Base-by-base conservation (phyloP, 805 yeast species). In the Saturnispora hagleri region DNA sequence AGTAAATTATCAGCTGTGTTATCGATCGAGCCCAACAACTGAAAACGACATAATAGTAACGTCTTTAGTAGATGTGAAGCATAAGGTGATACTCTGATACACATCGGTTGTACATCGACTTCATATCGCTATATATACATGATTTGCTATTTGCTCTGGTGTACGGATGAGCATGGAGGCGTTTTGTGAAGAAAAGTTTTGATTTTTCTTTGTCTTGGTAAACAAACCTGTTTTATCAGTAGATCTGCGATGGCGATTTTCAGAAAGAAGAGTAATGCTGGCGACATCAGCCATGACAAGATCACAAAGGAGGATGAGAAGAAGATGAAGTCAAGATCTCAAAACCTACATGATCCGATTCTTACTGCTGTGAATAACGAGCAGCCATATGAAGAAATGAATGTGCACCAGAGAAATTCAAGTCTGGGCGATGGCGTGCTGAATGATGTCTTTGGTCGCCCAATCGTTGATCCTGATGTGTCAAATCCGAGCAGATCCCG, bases 401-500 rank as follows among this genome's bases (percentile, higher is more conserved):
- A 65, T 51, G 60, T 58, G 27, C 73, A 69, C 52, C 64, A 64
- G 43, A 62, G 72, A 60, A 62, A 57, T 48, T 58, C 68, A 7
- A 67, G 71, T 20, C 52, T 67, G 48, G 62, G 67, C 43, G 62
- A 62, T 26, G 81, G 82, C 28, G 73, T 72, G 42, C 63, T 81
- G 60, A 79, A 79, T 59, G 99, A 93, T 66, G 81, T 88, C 43
- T 91, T 90, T 67, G 99, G 99, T 20, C 78, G 79, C 53, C 80
- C 84, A 6, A 93, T 93, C 61, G 64, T 64, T 3, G 80, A 80
- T 57, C 86, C 95, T 7, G 99, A 93, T 66, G 75, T 85, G 59
- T 88, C 96, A 38, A 93, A 93, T 65, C 99, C 99, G 28, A 83
- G 97, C 6, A 79, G 99, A 62, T 71, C 86, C 20, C 80, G 99